These are phyloP conservation scores for Grosmannia clavigera DNA, from an alignment of 2,329 filamentous ascomycete genomes.

Conservation along the genomic window DNA sequence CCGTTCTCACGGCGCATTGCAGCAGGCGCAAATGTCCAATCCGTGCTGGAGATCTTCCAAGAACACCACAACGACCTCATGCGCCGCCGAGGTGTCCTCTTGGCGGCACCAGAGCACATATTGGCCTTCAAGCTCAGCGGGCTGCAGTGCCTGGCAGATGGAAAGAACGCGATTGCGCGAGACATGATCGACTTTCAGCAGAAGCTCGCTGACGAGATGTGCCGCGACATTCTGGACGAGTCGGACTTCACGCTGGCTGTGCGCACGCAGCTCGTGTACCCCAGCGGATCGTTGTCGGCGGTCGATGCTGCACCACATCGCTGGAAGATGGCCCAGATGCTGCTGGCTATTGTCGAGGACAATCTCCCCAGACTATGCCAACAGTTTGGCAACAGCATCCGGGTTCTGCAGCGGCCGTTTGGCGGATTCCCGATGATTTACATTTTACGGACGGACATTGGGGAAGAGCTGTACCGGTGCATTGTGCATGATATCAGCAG, in stretches of 20 bases:
- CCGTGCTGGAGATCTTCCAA: slow-evolving; percentile 23
- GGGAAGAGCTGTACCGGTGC: slow-evolving; percentile 27
- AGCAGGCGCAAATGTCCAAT: slow-evolving; percentile 18
- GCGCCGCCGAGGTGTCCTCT: slow-evolving; percentile 36
- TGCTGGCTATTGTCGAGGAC: slow-evolving; percentile 27
- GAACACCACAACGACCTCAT: slow-evolving; percentile 24
- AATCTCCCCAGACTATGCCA: slow-evolving; percentile 24
- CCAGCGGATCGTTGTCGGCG: slow-evolving; percentile 31
- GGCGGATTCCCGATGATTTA: slow-evolving; percentile 43
- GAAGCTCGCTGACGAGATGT: slow-evolving; percentile 31
- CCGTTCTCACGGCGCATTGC: slow-evolving; percentile 43
- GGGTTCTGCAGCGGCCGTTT: slow-evolving; percentile 27
- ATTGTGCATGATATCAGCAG: slow-evolving; percentile 29
- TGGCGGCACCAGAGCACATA: slow-evolving; percentile 50
- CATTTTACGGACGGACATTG: slow-evolving; percentile 36
- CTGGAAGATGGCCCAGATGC: slow-evolving; percentile 31
- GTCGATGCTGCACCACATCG: slow-evolving; percentile 41
- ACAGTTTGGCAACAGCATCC: slow-evolving; percentile 28
- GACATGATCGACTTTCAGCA: slow-evolving; percentile 37
- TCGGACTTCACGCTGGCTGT: slow-evolving; percentile 42
- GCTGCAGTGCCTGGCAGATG: slow-evolving; percentile 41
- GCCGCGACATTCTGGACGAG: slow-evolving; percentile 54
- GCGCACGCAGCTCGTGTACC: slow-evolving; percentile 45
- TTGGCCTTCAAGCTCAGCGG: slow-evolving; percentile 54
- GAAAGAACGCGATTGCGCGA: slow-evolving; percentile 22